phyloP scores from a whole-genome alignment of 164 flowering plant species.

The Protea cynaroides region DNA sequence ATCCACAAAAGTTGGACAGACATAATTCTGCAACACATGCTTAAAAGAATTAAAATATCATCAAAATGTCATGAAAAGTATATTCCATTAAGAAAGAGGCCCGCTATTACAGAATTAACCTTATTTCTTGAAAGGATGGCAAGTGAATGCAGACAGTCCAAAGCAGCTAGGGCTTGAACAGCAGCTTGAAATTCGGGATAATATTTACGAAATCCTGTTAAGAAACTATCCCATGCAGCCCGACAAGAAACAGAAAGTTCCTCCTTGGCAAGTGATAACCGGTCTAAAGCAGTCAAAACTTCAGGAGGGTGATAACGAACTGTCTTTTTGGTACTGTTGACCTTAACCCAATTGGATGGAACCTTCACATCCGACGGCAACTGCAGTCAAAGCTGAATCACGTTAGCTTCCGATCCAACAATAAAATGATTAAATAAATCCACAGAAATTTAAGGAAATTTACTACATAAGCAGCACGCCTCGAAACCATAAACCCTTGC shows the following conservation, averaged over 20 bases:
- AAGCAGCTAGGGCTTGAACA: constrained; percentile 85
- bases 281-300: constrained; percentile 60
- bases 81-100: neutral
- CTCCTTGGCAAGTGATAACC: constrained; percentile 65
- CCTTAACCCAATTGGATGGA: constrained; percentile 76
- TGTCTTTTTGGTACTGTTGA: constrained; percentile 83
- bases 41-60: constrained; percentile 3
- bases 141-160: constrained; percentile 83
- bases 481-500: neutral
- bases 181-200: constrained; percentile 81
- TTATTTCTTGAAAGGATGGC: constrained; percentile 76
- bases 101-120: constrained; percentile 26
- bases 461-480: neutral
- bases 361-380: constrained; percentile 57
- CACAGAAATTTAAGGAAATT: neutral
- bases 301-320: constrained; percentile 92
- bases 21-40: constrained; percentile 59
- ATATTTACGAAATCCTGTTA: constrained; percentile 49
- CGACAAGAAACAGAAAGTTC: constrained; percentile 59
- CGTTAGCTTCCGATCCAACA: constrained; percentile 1
- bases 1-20: constrained; percentile 64
- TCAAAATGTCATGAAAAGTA: neutral
- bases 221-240: constrained; percentile 67
- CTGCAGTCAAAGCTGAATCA: constrained; percentile 35
- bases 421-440: neutral